Percentiles rank a stretch among this genome's conserved stretches.
Conservation (phyloP, 768 basidiomycete species). For the Termitomyces sp. region DNA sequence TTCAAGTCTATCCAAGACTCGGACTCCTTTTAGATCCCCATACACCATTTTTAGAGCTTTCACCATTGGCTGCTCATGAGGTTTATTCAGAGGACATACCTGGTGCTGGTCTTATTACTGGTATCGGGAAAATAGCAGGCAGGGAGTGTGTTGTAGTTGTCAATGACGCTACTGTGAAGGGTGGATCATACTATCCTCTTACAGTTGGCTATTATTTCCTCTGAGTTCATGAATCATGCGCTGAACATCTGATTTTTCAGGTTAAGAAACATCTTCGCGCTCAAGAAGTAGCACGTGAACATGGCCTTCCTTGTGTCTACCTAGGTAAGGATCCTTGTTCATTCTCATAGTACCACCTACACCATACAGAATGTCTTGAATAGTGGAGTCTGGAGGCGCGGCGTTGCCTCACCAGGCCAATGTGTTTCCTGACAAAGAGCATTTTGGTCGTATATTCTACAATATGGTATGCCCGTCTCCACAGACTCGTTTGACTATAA, state of each 20-base stretch:
- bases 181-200: slow-evolving; percentile 88
- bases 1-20: slow-evolving; percentile 42
- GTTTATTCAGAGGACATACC: slow-evolving; percentile 83
- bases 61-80: slow-evolving; percentile 80
- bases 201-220: slow-evolving; percentile 44
- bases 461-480: slow-evolving; percentile 67
- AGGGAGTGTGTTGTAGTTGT: slow-evolving; percentile 85
- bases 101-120: slow-evolving; percentile 88
- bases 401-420: slow-evolving; percentile 91
- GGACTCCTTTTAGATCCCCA: slow-evolving; percentile 75
- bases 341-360: neutral
- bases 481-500: neutral
- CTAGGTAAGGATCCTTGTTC: slow-evolving; percentile 53
- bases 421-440: slow-evolving; percentile 92
- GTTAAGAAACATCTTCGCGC: slow-evolving; percentile 96
- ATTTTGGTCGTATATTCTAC: slow-evolving; percentile 96
- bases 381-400: slow-evolving; percentile 93
- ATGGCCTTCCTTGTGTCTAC: slow-evolving; percentile 88
- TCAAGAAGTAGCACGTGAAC: slow-evolving; percentile 91
- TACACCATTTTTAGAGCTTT: slow-evolving; percentile 88
- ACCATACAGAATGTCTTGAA: neutral
- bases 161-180: slow-evolving; percentile 95
- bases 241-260: slow-evolving; percentile 25
- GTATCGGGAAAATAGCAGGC: slow-evolving; percentile 75
- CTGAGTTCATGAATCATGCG: neutral